Evolutionary conservation across 176 grass and related monocot species (phyloP).

Genomic region (Aegilops longissima): DNA sequence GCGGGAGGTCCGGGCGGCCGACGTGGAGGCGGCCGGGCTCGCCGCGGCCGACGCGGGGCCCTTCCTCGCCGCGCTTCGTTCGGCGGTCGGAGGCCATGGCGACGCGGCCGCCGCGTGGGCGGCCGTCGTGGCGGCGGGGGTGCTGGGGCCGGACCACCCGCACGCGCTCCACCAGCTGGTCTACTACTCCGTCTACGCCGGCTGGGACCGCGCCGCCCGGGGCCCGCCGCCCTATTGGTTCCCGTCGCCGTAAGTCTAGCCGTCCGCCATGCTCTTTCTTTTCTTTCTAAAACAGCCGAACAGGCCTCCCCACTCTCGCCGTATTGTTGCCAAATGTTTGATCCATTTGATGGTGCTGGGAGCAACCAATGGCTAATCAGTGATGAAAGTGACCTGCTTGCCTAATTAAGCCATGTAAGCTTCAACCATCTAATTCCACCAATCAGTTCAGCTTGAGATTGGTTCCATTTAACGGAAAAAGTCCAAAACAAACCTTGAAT

Average conservation of each 20-base stretch:
- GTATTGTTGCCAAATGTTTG: neutral
- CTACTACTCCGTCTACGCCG: conserved; percentile 80
- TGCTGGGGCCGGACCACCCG: conserved; percentile 79
- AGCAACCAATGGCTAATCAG: neutral
- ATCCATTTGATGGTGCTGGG: neutral
- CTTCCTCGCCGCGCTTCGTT: conserved; percentile 50
- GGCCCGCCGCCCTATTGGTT: conserved; percentile 96
- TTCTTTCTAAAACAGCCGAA: neutral
- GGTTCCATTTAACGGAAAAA: neutral
- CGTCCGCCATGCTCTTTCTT: neutral
- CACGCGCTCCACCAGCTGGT: conserved; percentile 92
- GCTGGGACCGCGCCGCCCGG: conserved; percentile 48
- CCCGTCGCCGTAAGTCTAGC: conserved; percentile 60
- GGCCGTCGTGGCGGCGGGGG: conserved; percentile 27
- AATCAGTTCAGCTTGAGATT: neutral
- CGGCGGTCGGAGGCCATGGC: neutral
- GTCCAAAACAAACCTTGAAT: too few relatives aligned
- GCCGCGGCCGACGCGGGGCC: conserved; percentile 18
- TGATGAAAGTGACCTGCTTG: neutral
- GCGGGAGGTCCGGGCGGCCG: conserved; percentile 56
- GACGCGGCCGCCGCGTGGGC: conserved; percentile 49
- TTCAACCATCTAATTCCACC: neutral
- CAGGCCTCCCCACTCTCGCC: neutral
- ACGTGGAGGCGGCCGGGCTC: conserved; percentile 57
- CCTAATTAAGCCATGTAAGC: neutral